Conservation (phyloP, 73 alveolate species). For the Blepharisma stoltei region DNA sequence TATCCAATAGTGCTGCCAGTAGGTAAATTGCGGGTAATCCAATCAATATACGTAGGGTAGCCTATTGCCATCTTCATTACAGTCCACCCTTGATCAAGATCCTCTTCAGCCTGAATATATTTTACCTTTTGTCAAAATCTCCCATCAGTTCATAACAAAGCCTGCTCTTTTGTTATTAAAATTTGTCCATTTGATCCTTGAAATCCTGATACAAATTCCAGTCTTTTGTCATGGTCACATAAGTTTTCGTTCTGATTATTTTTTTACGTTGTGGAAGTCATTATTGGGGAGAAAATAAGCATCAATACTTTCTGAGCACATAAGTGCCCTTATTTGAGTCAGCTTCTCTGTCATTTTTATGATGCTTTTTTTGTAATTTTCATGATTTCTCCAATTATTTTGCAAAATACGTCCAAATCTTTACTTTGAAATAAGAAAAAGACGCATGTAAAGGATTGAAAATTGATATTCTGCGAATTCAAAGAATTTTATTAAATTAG, state of each 20-base stretch:
- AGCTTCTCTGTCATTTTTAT: too few species aligned
- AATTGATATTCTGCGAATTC: too few species aligned
- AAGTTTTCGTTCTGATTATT: constrained; percentile 64
- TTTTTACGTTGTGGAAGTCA: constrained; percentile 69
- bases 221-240: constrained; percentile 84
- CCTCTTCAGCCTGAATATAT: constrained; percentile 86
- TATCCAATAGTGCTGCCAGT: constrained; percentile 52
- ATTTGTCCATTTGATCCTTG: constrained; percentile 87
- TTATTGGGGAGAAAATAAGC: constrained; percentile 87
- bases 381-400: too few species aligned
- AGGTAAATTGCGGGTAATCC: constrained; percentile 32
- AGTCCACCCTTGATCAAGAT: constrained; percentile 93
- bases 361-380: too few species aligned
- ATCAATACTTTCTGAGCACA: constrained; percentile 55
- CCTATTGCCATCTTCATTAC: constrained; percentile 70
- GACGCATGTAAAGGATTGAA: too few species aligned
- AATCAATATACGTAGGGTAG: constrained; percentile 40
- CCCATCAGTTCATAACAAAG: constrained; percentile 97
- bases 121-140: constrained; percentile 53
- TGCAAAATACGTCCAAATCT: too few species aligned
- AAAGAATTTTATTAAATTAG: too few species aligned
- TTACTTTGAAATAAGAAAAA: too few species aligned
- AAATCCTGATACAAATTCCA: constrained; percentile 87
- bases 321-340: constrained; percentile 50
- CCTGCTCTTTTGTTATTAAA: constrained; percentile 74